Percentiles rank a stretch among this genome's conserved stretches.
These are phyloP conservation scores for Kuraishia cidri DNA, from an alignment of 805 yeast genomes.

Conservation along the genomic window DNA sequence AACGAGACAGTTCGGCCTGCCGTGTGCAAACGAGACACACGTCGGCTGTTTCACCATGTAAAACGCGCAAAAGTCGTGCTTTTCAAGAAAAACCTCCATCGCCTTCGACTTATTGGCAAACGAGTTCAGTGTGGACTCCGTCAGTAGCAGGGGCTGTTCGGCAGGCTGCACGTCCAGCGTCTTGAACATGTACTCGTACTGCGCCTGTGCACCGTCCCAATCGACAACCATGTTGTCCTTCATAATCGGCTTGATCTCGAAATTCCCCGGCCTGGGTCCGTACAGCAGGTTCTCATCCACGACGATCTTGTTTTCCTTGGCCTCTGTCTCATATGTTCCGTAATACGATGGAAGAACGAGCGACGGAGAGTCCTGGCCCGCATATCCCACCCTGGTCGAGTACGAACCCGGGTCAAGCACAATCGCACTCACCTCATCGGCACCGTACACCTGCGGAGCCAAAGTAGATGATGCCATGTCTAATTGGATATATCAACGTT, in stretches of 20 bases:
- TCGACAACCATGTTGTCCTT: constrained; percentile 59
- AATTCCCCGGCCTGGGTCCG: constrained; percentile 36
- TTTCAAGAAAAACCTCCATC: constrained; percentile 64
- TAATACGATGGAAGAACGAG: constrained; percentile 66
- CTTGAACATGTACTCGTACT: constrained; percentile 56
- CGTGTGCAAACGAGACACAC: constrained; percentile 81
- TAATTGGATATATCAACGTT: no score
- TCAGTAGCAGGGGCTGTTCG: constrained; percentile 71
- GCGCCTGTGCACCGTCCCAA: constrained; percentile 81
- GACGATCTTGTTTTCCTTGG: constrained; percentile 5
- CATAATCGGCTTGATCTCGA: constrained; percentile 48
- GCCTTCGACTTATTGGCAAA: constrained; percentile 57
- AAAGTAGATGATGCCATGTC: not conserved
- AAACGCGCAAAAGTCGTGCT: constrained; percentile 67
- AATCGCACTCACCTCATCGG: constrained; percentile 84
- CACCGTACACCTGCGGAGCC: constrained; percentile 45
- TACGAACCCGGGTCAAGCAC: constrained; percentile 89
- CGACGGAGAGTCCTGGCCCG: constrained; percentile 88
- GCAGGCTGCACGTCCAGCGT: constrained; percentile 40
- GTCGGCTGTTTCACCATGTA: constrained; percentile 80
- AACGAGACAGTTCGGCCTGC: constrained; percentile 78
- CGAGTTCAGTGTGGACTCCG: constrained; percentile 85
- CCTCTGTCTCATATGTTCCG: constrained; percentile 22
- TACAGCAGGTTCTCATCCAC: constrained; percentile 21
- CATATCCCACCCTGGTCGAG: constrained; percentile 78